A percentile compares a stretch with the other conserved stretches of the same genome.
These are phyloP conservation scores for Sugiyamaella mastotermitis DNA, from an alignment of 805 yeast genomes.

Conservation along the genomic window DNA sequence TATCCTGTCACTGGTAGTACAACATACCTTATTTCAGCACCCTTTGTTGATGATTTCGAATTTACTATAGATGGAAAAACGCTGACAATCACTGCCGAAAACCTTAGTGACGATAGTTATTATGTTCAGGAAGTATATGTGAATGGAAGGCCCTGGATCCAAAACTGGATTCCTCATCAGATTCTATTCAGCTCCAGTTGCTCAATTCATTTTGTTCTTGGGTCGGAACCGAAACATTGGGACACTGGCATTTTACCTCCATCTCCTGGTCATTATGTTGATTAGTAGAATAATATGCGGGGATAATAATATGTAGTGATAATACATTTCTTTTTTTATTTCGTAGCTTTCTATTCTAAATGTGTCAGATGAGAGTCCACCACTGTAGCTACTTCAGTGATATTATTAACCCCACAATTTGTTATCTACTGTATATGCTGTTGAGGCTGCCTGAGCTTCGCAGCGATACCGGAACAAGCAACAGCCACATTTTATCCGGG, in stretches of 20 bases:
- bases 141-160: constrained; percentile 15
- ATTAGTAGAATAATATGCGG: too few species aligned
- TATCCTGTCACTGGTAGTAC: constrained; percentile 35
- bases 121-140: constrained; percentile 7
- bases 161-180: constrained; percentile 32
- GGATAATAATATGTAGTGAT: too few species aligned
- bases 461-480: too few species aligned
- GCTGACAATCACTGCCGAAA: constrained; percentile 25
- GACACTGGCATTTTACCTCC: constrained; percentile 20
- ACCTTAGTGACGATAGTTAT: constrained; percentile 17
- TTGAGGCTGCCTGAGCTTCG: too few species aligned
- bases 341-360: too few species aligned
- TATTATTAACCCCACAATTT: too few species aligned
- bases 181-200: constrained; percentile 31
- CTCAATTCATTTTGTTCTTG: constrained; percentile 19
- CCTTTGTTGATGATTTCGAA: constrained; percentile 26
- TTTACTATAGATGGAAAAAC: constrained; percentile 25
- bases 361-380: too few species aligned
- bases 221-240: constrained; percentile 16
- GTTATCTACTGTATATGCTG: too few species aligned
- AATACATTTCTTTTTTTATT: too few species aligned
- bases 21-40: constrained; percentile 31
- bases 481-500: too few species aligned
- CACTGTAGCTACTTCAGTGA: too few species aligned
- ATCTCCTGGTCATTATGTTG: constrained; percentile 7